These are phyloP conservation scores for Mycena kentingensis DNA, from an alignment of 768 basidiomycete species.

Conservation along the genomic window DNA sequence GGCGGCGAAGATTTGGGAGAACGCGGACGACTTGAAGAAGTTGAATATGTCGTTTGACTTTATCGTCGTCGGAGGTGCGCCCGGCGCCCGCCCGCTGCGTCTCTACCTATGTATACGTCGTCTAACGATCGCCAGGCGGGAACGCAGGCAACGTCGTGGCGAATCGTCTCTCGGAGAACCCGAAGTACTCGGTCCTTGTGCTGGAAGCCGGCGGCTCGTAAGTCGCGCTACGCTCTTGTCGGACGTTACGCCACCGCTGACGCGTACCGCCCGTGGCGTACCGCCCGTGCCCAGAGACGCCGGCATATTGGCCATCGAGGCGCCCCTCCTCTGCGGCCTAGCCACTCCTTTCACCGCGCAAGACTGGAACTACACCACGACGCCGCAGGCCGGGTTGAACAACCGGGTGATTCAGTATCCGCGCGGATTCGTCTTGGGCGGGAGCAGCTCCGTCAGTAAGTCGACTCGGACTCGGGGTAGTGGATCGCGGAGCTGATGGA, in stretches of 20 bases:
- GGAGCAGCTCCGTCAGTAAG: conserved; percentile 30
- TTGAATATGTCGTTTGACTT: conserved; percentile 2
- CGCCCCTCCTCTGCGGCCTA: conserved; percentile 3
- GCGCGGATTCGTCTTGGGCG: conserved; percentile 32
- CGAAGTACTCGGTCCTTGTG: conserved; percentile 29
- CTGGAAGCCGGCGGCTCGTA: conserved; percentile 35
- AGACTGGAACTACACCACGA: conserved; percentile 36
- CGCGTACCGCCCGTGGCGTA: background rate
- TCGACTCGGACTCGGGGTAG: background rate
- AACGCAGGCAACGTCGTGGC: conserved; percentile 37
- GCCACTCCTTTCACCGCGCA: conserved; percentile 12
- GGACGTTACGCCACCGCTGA: background rate
- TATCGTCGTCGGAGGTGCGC: conserved; percentile 33
- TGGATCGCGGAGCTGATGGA: background rate
- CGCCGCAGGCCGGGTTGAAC: conserved; percentile 26
- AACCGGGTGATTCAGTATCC: conserved; percentile 27
- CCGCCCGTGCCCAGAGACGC: background rate
- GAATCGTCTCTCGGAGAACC: conserved; percentile 36
- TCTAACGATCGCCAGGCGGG: conserved; percentile 25
- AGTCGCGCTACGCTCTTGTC: background rate
- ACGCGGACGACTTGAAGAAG: conserved; percentile 1
- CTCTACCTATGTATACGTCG: background rate
- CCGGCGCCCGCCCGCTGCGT: background rate
- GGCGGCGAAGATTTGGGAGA: conserved; percentile 25
- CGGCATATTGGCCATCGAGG: conserved; percentile 1